Evolutionary conservation across 306 rosid species (phyloP).

Genomic region (Pyrus bretschneideri): DNA sequence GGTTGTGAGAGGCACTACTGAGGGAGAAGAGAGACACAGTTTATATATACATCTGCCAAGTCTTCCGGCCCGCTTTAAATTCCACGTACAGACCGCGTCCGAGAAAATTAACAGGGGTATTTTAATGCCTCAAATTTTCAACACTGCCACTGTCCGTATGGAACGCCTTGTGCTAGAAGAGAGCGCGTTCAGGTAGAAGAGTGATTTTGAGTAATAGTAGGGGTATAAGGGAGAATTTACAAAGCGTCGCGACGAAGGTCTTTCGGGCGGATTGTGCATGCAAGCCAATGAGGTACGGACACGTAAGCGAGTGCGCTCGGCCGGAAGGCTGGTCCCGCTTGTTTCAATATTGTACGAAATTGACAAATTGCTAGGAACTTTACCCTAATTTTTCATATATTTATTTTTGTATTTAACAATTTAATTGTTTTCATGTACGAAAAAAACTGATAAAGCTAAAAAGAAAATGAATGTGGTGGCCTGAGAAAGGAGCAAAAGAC

Average conservation of each 20-base stretch:
- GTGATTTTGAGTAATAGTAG: neutral
- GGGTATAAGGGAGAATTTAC: slow-evolving; percentile 14
- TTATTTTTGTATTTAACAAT: neutral
- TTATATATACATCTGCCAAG: neutral
- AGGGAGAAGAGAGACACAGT: neutral
- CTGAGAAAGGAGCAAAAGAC: neutral
- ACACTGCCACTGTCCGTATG: neutral
- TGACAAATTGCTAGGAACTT: neutral
- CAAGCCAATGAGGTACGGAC: slow-evolving; percentile 12
- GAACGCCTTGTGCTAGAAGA: neutral
- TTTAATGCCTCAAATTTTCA: slow-evolving; percentile 12
- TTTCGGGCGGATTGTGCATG: neutral
- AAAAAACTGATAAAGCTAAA: neutral
- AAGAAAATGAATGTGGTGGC: neutral
- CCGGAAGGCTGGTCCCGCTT: neutral
- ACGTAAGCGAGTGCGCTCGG: neutral
- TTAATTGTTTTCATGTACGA: neutral
- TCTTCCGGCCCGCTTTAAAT: slow-evolving; percentile 26
- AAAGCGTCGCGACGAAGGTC: neutral
- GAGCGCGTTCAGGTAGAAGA: neutral
- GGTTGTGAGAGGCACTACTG: neutral
- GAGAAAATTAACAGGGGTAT: neutral
- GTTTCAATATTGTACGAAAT: neutral
- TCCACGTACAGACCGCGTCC: slow-evolving; percentile 35
- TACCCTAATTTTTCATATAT: neutral